A percentile compares a stretch with the other conserved stretches of the same genome.
phyloP scores from a whole-genome alignment of 768 basidiomycete species.

The Hericium alpestre region DNA sequence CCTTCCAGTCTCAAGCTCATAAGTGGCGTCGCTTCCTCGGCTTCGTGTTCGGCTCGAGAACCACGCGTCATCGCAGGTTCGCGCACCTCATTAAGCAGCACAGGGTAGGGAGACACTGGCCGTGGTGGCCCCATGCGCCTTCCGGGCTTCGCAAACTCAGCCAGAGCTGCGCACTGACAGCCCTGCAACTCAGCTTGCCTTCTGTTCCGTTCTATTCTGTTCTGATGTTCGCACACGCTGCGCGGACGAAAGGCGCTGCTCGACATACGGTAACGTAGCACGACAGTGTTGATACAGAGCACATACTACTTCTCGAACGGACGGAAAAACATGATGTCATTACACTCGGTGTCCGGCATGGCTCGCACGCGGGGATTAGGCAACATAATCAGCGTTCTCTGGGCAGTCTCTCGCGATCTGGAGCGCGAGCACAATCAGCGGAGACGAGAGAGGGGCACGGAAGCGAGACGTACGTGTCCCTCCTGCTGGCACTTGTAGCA shows the following conservation, averaged over 20 bases:
- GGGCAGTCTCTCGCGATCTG: slow-evolving; percentile 27
- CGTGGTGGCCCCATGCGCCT: not conserved
- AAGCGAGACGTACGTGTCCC: slow-evolving; percentile 57
- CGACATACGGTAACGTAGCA: not conserved
- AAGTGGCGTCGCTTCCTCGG: too few species aligned
- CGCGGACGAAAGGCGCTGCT: not conserved
- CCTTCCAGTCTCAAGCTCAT: too few species aligned
- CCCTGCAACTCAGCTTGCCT: not conserved
- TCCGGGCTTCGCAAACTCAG: not conserved
- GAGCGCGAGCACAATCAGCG: not conserved
- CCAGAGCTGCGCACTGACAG: not conserved
- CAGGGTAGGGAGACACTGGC: not conserved
- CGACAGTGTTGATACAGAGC: not conserved
- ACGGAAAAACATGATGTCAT: not conserved
- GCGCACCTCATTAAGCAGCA: too few species aligned
- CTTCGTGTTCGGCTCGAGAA: too few species aligned
- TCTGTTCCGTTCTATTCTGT: not conserved
- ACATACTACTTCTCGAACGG: not conserved
- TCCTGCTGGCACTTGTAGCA: slow-evolving; percentile 86
- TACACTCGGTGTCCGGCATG: not conserved
- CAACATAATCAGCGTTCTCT: slow-evolving; percentile 19
- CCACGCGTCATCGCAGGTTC: too few species aligned
- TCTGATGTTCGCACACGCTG: not conserved
- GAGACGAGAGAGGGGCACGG: not conserved
- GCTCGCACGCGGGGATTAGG: not conserved